Evolutionary conservation across 148 eudicot species (phyloP), one percentile per base, ranked within the genome.

Genomic region (Fagopyrum homotropicum): DNA sequence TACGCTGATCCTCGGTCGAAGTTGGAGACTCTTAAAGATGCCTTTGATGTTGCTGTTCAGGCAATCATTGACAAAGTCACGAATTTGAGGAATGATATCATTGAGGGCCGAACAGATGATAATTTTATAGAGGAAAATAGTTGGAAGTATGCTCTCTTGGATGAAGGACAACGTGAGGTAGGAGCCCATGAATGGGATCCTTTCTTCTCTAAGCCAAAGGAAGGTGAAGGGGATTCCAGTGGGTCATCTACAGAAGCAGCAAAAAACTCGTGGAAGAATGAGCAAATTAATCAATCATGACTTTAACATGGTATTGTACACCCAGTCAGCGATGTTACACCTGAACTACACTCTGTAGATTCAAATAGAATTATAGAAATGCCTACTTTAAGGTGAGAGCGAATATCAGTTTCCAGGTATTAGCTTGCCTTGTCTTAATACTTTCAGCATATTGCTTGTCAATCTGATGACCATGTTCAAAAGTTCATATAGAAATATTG

Each of bases 1-100:
- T 95, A 95, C 56, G 99, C 98, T 16, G 99, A 95, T 86, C 99
- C 99, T 78, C 88, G 90, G 3, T 95, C 97, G 16, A 92, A 90
- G 69, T 76, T 90, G 72, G 97, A 89, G 85, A 90, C 99, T n/a
- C 73, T 84, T 10, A 80, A 82, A 76, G 98, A 95, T 75, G 99
- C 99, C 0, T 95, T 95, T 74, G 99, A 95, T 74, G 89, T 93
- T 49, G 84, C 99, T 50, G 99, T 95, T 64, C 83, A 87, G 77
- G 91, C 91, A 22, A 68, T 95, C 40, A 89, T 95, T 22, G 82
- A 89, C 73, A 89, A 83, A 82, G 99, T 95, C 59, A 92, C 97
- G 6, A 88, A 81, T 60, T 77, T 85, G 78, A 85, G 99, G 79
- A 88, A 77, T 82, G 91, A 92, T 80, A 87, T 88, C 17, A 79